These are phyloP conservation scores for Neurospora cerealis DNA, from an alignment of 495 filamentous ascomycete species.

Conservation along the genomic window DNA sequence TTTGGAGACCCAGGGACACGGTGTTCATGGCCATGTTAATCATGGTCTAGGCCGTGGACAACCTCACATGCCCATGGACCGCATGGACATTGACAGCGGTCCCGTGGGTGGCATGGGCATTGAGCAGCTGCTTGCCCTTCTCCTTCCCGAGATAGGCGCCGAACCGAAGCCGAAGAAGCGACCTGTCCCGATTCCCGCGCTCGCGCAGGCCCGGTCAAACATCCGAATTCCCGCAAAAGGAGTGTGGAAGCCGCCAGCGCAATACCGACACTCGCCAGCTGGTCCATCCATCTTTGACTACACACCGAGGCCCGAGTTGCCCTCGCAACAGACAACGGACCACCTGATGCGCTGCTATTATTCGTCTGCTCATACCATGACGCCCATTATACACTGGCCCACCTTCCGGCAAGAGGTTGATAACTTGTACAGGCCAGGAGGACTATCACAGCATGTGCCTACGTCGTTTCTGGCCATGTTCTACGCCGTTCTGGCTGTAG, in stretches of 20 bases:
- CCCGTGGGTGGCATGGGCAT: constrained; percentile 11
- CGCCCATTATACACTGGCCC: constrained; percentile 87
- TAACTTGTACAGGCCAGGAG: constrained; percentile 57
- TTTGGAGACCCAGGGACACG: not conserved
- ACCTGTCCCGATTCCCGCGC: constrained; percentile 52
- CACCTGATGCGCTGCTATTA: constrained; percentile 69
- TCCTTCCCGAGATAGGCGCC: constrained; percentile 60
- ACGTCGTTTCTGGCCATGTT: constrained; percentile 69
- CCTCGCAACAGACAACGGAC: constrained; percentile 61
- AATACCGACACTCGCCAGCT: constrained; percentile 49
- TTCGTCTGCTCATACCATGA: constrained; percentile 61
- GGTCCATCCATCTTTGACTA: constrained; percentile 37
- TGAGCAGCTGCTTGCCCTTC: constrained; percentile 45
- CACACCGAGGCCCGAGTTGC: constrained; percentile 51
- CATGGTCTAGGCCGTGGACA: not conserved
- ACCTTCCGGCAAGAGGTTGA: constrained; percentile 71
- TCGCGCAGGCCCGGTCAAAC: constrained; percentile 61
- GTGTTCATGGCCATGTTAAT: not conserved
- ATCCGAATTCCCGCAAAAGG: constrained; percentile 65
- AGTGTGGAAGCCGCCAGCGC: constrained; percentile 72
- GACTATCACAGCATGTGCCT: constrained; percentile 38
- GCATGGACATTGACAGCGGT: constrained; percentile 51
- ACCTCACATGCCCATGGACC: constrained; percentile 46
- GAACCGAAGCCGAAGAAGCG: constrained; percentile 52
- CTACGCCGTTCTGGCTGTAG: constrained; percentile 77